Base-by-base conservation (phyloP, 2,329 filamentous ascomycete species). In the Ascochyta lentis region DNA sequence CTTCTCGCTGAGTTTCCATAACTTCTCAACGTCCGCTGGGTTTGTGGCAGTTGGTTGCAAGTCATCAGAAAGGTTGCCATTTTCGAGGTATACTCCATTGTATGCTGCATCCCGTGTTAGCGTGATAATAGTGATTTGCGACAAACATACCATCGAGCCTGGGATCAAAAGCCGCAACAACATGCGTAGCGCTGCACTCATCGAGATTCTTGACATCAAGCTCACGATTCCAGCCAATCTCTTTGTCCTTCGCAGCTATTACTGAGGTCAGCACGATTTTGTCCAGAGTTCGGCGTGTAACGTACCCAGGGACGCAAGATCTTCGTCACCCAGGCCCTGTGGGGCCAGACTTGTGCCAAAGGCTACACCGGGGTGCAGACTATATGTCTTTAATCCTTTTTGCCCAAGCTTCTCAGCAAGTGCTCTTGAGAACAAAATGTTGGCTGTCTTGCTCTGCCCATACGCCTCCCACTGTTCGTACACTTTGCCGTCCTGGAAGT, bases 361-460 rank as follows among this genome's bases (percentile, higher is more conserved):
- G 3, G 61, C 49, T 10, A 64, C 63, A 2, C 72, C 71, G 0
- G 71, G 72, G 58, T 74, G 72, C 45, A 74, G 40, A 50, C 65
- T 70, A 23, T 65, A 74, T 22, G 67, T 53, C 22, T 34, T 54
- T 48, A 75, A 24, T 0, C 70, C 71, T 38, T 57, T 66, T 0
- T 16, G 0, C 0, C 64, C 68, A 9, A 74, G 49, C 44, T 68
- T 69, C 31, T 62, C 44, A 2, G 66, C 67, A 35, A 73, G 43
- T 4, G 56, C 51, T 27, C 62, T 60, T 0, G 70, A 57, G 29
- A 71, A 72, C 23, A 74, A 46, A 10, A 83, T 78, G 49, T 83
- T 81, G 2, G 81, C 81, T 27, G 81, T 80, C 68, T 84, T 84
- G 62, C 79, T 80, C 60, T 82, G 80, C 2, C 75, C 77, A 56